These are phyloP conservation scores for Zalaria obscura DNA, from an alignment of 2,329 filamentous ascomycete species.

Conservation along the genomic window DNA sequence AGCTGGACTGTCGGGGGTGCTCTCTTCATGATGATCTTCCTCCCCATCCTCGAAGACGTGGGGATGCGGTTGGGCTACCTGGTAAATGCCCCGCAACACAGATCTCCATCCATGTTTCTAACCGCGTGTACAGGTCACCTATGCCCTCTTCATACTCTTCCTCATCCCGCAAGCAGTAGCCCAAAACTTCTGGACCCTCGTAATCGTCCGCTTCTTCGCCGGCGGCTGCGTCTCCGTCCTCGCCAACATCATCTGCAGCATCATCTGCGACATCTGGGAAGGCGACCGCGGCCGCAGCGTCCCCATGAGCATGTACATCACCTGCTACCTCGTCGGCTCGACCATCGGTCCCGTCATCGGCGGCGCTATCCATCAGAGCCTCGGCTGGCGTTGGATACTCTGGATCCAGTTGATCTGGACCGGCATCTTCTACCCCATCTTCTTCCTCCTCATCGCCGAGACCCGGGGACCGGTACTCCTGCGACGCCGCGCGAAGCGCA, in stretches of 20 bases:
- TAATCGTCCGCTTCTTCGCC: conserved; percentile 22
- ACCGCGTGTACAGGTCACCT: conserved; percentile 10
- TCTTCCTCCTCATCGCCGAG: conserved; percentile 28
- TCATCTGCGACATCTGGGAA: conserved; percentile 25
- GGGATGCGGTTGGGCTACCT: conserved; percentile 17
- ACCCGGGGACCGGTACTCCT: conserved; percentile 35
- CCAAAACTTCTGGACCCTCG: conserved; percentile 22
- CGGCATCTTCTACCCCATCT: conserved; percentile 25
- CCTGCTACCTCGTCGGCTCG: conserved; percentile 18
- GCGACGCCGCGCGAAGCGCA: conserved; percentile 17
- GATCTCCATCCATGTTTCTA: neutral
- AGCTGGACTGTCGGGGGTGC: conserved; percentile 23
- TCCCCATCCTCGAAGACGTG: conserved; percentile 24
- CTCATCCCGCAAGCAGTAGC: conserved; percentile 25
- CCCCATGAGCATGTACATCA: conserved; percentile 21
- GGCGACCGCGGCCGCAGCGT: conserved; percentile 16
- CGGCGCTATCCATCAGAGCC: conserved; percentile 16
- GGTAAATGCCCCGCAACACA: neutral
- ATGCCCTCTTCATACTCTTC: conserved; percentile 21
- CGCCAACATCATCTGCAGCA: conserved; percentile 20
- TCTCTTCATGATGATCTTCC: conserved; percentile 19
- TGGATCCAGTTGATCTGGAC: conserved; percentile 30
- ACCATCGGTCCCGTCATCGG: conserved; percentile 23
- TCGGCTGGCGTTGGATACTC: conserved; percentile 24
- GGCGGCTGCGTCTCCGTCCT: conserved; percentile 22